Evolutionary conservation across 305 asterid genomes (phyloP), one percentile per base, ranked within the genome.

Genomic region (Withania somnifera): DNA sequence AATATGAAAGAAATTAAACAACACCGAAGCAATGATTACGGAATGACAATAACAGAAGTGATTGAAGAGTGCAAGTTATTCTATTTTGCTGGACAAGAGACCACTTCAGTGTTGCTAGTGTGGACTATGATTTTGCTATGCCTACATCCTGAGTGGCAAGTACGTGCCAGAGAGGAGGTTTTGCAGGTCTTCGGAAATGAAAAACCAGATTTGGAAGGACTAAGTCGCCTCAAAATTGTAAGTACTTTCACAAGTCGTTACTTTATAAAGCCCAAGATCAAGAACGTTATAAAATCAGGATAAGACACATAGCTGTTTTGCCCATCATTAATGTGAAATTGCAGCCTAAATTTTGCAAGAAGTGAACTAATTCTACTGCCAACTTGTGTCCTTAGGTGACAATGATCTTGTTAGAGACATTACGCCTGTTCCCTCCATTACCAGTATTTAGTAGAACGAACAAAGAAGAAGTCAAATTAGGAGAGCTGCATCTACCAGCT

Each of bases 51-150:
- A 2, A 0, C 2, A 64, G 87, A 84, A 30, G 76, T 84, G 11
- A 81, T 81, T 30, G 87, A 83, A 60, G 88, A 86, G 20, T 83
- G 88, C 52, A 77, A 83, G 14, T 26, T 83, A 11, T 83, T 85
- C 61, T 87, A 87, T 67, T 20, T 87, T 56, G 90, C 88, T 19
- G 87, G 90, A 4, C 87, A 87, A 11, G 89, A 86, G 52, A 88
- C 89, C 22, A 71, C 88, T n/a, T 82, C 89, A 7, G 83, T 66
- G 4, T 28, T 86, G 38, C 87, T 88, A 17, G 81, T 81, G 0
- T 87, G 84, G 85, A 83, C 88, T 6, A 52, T 81, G 86, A 36
- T 87, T 11, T 54, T 80, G 5, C 38, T 86, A 4, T 51, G 87
- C 54, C 67, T 79, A 22, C 81, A 81, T 45, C 82, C 38, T 4